phyloP scores from a whole-genome alignment of 192 early-diverging fungal genomes.

The Chytriomyces sp. region DNA sequence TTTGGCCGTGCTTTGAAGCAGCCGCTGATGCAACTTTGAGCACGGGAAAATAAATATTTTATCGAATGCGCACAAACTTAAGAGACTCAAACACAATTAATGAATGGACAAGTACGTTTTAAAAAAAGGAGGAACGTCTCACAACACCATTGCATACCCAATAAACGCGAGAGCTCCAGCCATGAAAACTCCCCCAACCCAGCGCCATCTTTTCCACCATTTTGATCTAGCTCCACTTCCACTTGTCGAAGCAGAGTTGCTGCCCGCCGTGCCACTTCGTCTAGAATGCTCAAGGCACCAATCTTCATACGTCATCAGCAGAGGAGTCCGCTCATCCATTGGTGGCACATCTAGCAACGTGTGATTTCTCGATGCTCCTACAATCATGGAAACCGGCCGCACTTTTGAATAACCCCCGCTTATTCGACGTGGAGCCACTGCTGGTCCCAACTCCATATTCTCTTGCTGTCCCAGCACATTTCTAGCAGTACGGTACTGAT shows the following conservation, averaged over 20 bases:
- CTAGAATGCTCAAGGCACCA: slow-evolving; percentile 20
- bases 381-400: not conserved
- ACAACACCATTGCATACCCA: not conserved
- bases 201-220: not conserved
- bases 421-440: too few species aligned
- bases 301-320: slow-evolving; percentile 31
- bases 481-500: too few species aligned
- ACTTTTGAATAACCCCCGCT: too few species aligned
- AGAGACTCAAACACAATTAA: too few species aligned
- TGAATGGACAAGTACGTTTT: too few species aligned
- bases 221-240: not conserved
- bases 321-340: not conserved
- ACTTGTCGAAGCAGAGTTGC: not conserved
- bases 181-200: not conserved
- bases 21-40: not conserved
- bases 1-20: not conserved
- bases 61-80: too few species aligned
- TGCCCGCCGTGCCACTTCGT: not conserved
- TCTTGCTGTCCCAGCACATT: too few species aligned
- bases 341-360: not conserved
- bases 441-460: too few species aligned
- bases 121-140: too few species aligned
- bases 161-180: not conserved
- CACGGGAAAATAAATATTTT: too few species aligned
- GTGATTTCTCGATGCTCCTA: not conserved